A percentile compares a stretch with the other conserved stretches of the same genome.
Conservation (phyloP, 2,329 filamentous ascomycete species). For the Clarireedia paspali region DNA sequence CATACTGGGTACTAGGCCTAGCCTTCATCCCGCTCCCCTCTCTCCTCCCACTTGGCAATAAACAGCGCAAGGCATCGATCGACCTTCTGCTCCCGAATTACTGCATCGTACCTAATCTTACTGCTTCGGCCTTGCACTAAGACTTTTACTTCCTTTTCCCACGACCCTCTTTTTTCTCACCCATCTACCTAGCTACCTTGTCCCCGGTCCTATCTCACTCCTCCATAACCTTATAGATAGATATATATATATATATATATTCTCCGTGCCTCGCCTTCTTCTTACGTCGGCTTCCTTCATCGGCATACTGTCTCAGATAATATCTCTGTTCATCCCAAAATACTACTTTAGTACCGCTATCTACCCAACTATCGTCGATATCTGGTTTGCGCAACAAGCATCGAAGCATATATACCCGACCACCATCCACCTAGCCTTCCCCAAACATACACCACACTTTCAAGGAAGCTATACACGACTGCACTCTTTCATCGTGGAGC, state of each 20-base stretch:
- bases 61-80: slow-evolving; percentile 15
- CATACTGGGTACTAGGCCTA: not conserved
- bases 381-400: not conserved
- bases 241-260: slow-evolving; percentile 21
- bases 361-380: not conserved
- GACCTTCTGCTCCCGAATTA: slow-evolving; percentile 15
- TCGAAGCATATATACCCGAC: not conserved
- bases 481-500: slow-evolving; percentile 12
- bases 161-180: not conserved
- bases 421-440: not conserved
- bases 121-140: slow-evolving; percentile 9
- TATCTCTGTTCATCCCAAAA: slow-evolving; percentile 14
- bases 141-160: slow-evolving; percentile 9
- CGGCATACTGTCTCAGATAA: slow-evolving; percentile 21
- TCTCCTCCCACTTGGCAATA: slow-evolving; percentile 6
- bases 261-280: slow-evolving; percentile 13
- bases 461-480: slow-evolving; percentile 1
- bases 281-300: slow-evolving; percentile 12
- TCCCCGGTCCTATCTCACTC: not conserved
- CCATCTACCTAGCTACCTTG: too few species aligned
- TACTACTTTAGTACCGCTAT: slow-evolving; percentile 1
- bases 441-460: not conserved
- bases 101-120: slow-evolving; percentile 26
- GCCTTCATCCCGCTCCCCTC: slow-evolving; percentile 1
- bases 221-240: slow-evolving; percentile 7